Conservation (phyloP, 2,329 filamentous ascomycete genomes). For the Penicillium sumatraense region DNA sequence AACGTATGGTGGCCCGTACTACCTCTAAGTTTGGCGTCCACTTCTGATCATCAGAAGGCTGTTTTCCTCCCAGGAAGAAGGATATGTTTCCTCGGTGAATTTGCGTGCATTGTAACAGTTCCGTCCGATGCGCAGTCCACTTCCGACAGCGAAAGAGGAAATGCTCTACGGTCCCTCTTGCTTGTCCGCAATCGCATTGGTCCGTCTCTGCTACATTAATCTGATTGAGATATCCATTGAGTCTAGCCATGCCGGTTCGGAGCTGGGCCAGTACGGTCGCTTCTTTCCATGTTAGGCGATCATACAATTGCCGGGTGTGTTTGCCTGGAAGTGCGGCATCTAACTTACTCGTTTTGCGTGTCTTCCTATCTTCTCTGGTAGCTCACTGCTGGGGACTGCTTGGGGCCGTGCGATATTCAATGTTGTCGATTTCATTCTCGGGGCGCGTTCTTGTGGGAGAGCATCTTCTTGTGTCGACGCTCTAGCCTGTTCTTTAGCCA, state of each 20-base stretch:
- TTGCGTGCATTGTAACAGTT: constrained; percentile 27
- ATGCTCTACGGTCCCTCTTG: too few relatives aligned
- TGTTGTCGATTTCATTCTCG: constrained; percentile 30
- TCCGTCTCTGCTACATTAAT: constrained; percentile 16
- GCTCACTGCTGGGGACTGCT: too few relatives aligned
- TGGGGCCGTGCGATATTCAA: constrained; percentile 28
- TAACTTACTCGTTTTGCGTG: constrained; percentile 28
- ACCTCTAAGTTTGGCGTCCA: constrained; percentile 36
- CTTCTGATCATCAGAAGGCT: constrained; percentile 22
- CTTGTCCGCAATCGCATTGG: constrained; percentile 17
- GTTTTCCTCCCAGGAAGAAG: constrained; percentile 34
- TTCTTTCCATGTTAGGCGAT: constrained; percentile 31
- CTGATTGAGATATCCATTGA: constrained; percentile 31
- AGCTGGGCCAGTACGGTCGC: constrained; percentile 34
- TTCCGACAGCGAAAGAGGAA: constrained; percentile 22
- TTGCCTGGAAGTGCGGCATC: constrained; percentile 33
- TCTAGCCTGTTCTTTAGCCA: constrained; percentile 30
- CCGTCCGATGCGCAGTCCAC: constrained; percentile 29
- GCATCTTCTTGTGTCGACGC: constrained; percentile 19
- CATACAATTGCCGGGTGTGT: constrained; percentile 31
- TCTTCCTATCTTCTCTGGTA: constrained; percentile 29
- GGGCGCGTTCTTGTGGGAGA: constrained; percentile 11
- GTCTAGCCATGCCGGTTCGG: constrained; percentile 33
- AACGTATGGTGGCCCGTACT: constrained; percentile 34
- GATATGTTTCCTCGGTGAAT: constrained; percentile 30